A percentile compares a stretch with the other conserved stretches of the same genome.
Evolutionary conservation across 306 rosid genomes (phyloP).

Genomic region (Quillaja saponaria): DNA sequence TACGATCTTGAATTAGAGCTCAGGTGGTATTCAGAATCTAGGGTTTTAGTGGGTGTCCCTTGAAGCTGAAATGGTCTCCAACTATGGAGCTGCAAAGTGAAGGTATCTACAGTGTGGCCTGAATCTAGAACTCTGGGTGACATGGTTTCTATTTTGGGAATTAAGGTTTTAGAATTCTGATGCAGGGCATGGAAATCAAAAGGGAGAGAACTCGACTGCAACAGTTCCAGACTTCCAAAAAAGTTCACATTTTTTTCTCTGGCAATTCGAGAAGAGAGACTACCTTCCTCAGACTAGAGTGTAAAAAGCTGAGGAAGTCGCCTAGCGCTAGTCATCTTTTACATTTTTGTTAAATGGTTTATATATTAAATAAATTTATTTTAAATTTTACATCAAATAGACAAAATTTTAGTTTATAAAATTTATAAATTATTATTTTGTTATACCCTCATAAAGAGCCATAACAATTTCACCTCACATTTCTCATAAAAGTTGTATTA

Average conservation of each 20-base stretch:
- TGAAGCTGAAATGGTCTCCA: conserved; percentile 80
- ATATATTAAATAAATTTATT: too few relatives aligned
- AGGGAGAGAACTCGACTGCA: background rate
- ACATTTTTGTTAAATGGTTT: too few relatives aligned
- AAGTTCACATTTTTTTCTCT: background rate
- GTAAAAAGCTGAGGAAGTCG: too few relatives aligned
- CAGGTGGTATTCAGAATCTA: conserved; percentile 44
- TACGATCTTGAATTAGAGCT: conserved; percentile 31
- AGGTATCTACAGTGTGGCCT: conserved; percentile 63
- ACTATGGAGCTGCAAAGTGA: conserved; percentile 63
- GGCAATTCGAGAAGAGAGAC: too few relatives aligned
- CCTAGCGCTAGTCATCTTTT: too few relatives aligned
- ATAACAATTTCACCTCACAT: too few relatives aligned
- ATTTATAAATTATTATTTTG: too few relatives aligned
- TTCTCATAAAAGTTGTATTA: too few relatives aligned
- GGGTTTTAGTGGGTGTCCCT: conserved; percentile 44
- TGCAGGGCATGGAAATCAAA: background rate
- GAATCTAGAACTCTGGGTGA: conserved; percentile 64
- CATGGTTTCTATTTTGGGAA: conserved; percentile 44
- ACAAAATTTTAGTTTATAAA: too few relatives aligned
- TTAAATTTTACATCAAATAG: too few relatives aligned
- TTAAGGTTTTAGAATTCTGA: background rate
- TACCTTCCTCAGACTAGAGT: too few relatives aligned
- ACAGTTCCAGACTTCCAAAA: background rate
- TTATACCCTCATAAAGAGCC: too few relatives aligned